Conservation (phyloP, 139 green algal species). For the Haematococcus lacustris region DNA sequence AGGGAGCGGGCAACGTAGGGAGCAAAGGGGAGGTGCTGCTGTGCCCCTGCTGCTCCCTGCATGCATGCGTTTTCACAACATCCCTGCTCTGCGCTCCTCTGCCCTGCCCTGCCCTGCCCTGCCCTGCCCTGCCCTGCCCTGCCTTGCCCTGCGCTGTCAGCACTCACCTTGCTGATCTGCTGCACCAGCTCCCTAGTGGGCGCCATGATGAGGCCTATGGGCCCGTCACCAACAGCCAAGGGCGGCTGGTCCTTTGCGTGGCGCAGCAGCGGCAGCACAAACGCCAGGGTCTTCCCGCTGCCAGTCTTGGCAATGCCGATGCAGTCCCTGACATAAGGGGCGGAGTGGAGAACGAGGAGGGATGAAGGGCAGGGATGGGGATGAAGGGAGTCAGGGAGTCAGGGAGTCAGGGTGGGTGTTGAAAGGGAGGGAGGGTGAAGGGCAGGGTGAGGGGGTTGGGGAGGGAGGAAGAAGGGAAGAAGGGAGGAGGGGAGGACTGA, state of each 20-base stretch:
- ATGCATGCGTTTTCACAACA: not conserved
- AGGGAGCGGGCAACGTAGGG: not conserved
- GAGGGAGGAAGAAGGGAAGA: too few species aligned
- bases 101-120: too few species aligned
- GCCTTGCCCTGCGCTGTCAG: too few species aligned
- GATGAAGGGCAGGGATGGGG: too few species aligned
- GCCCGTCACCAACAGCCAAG: slow-evolving; percentile 73
- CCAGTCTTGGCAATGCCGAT: slow-evolving; percentile 98
- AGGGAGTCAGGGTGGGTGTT: too few species aligned
- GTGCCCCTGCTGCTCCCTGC: too few species aligned
- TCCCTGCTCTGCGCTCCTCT: slow-evolving; percentile 11
- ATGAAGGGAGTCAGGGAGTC: too few species aligned
- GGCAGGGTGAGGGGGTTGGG: too few species aligned
- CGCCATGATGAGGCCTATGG: slow-evolving; percentile 89
- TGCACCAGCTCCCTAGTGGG: slow-evolving; percentile 92
- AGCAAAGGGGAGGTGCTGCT: not conserved
- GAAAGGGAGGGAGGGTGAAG: too few species aligned
- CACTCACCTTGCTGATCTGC: slow-evolving; percentile 60
- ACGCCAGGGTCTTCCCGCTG: slow-evolving; percentile 95
- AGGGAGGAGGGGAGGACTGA: too few species aligned
- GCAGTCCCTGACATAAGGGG: slow-evolving; percentile 90
- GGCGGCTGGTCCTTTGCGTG: slow-evolving; percentile 92
- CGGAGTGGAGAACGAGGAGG: too few species aligned
- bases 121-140: too few species aligned
- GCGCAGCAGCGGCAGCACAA: slow-evolving; percentile 91